Conservation (phyloP, 2,329 filamentous ascomycete genomes). For the Penicillium sp. region DNA sequence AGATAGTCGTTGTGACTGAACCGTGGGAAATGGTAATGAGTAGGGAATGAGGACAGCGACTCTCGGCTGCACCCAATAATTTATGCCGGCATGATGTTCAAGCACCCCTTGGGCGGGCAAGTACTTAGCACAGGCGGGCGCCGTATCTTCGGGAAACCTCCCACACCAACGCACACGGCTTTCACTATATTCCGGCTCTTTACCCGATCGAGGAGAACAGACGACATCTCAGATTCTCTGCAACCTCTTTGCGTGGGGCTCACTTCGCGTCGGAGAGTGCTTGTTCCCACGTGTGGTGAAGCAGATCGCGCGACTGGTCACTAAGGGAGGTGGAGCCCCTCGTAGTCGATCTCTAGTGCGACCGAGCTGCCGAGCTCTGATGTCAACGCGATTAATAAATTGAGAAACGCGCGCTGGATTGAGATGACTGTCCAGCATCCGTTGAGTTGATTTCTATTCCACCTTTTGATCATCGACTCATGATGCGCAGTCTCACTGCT, state of each 20-base stretch:
- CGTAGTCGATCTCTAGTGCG: constrained; percentile 8
- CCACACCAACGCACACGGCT: neutral
- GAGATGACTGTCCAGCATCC: neutral
- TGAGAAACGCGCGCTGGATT: neutral
- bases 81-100: neutral
- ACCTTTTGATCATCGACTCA: neutral
- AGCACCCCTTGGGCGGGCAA: neutral
- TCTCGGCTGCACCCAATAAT: neutral
- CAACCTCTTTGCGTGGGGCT: neutral
- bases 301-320: constrained; percentile 17
- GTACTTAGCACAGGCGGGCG: neutral
- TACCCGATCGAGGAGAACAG: neutral
- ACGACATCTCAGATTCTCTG: neutral
- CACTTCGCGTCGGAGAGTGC: constrained; percentile 4
- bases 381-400: constrained; percentile 10
- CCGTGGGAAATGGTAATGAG: neutral
- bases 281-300: constrained; percentile 21
- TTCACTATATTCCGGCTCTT: neutral
- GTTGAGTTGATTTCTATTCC: neutral
- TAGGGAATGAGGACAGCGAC: neutral
- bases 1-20: neutral
- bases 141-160: neutral
- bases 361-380: constrained; percentile 7
- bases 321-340: constrained; percentile 4
- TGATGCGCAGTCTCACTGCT: constrained; percentile 16